These are phyloP conservation scores for Solanum appendiculatum DNA, from an alignment of 257 asterid species.

Conservation along the genomic window DNA sequence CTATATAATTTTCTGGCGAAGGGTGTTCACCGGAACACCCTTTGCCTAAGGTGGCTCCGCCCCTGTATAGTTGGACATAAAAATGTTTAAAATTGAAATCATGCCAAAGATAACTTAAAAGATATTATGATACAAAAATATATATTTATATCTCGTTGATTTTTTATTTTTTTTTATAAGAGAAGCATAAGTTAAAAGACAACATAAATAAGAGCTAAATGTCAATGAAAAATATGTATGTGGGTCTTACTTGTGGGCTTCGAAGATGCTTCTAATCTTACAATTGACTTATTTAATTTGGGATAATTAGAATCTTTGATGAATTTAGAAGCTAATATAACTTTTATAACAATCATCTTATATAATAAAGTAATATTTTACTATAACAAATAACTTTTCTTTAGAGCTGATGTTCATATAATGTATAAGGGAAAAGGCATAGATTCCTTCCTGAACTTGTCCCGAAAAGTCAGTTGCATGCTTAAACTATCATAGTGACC, in stretches of 20 bases:
- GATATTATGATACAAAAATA: no score
- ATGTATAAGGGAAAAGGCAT: no score
- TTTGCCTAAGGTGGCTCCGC: no score
- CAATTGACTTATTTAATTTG: not conserved
- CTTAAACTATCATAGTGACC: no score
- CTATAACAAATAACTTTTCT: not conserved
- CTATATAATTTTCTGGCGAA: no score
- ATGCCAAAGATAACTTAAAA: no score
- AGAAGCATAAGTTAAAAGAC: not conserved
- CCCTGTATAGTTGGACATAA: no score
- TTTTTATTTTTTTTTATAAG: not conserved
- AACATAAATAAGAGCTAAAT: not conserved
- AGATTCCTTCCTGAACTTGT: no score
- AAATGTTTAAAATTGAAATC: no score
- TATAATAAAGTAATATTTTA: not conserved
- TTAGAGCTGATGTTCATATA: not conserved
- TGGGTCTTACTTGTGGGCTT: not conserved
- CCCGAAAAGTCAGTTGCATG: no score
- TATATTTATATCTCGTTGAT: not conserved
- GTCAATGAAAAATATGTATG: not conserved
- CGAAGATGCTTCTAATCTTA: not conserved
- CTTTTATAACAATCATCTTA: not conserved
- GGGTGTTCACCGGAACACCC: no score
- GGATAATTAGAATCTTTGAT: not conserved
- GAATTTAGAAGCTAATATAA: not conserved